Evolutionary conservation across 176 grass and related monocot genomes (phyloP), one percentile per base, ranked within the genome.

Genomic region (Melocanna baccifera): DNA sequence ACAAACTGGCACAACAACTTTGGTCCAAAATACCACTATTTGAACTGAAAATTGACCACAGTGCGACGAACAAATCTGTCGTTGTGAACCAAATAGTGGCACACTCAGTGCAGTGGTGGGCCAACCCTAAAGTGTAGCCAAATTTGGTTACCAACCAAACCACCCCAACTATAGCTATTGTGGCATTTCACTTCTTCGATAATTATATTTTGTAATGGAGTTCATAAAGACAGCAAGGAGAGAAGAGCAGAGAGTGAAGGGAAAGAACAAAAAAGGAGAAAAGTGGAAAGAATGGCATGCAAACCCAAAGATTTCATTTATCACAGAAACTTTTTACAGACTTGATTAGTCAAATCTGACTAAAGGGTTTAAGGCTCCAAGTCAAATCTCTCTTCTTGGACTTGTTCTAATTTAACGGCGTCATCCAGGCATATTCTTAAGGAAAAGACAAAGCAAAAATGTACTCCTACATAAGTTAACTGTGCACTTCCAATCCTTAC

Each of bases 61-160:
- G 2, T 62, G 25, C 14, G 1, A 1, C 25, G 29, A 28, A 29
- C 25, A 62, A 5, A 62, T 62, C 1, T 62, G 12, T 62, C 25
- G 25, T 14, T 62, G 59, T 29, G 25, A 29, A 62, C 25, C 59
- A 62, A 73, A 73, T 12, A 19, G 8, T 30, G 23, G 25, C 58
- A 63, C 40, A 45, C 34, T 45, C 39, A 63, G 23, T 45, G 76
- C 13, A 47, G 45, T 47, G 41, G 59, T 64, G 41, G 16, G 25
- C 25, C 25, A 47, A 41, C 57, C 39, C 22, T 61, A 61, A 79
- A 32, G 76, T 79, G 73, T 62, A 48, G 41, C 26, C 58, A 65
- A 79, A 79, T 79, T 79, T 79, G 41, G 58, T 59, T 65, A 22
- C 25, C 26, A 79, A 22, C 62, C 26, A 64, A 77, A 79, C 76